Evolutionary conservation across 192 early-diverging fungal genomes (phyloP).

Genomic region (Linnemannia exigua): DNA sequence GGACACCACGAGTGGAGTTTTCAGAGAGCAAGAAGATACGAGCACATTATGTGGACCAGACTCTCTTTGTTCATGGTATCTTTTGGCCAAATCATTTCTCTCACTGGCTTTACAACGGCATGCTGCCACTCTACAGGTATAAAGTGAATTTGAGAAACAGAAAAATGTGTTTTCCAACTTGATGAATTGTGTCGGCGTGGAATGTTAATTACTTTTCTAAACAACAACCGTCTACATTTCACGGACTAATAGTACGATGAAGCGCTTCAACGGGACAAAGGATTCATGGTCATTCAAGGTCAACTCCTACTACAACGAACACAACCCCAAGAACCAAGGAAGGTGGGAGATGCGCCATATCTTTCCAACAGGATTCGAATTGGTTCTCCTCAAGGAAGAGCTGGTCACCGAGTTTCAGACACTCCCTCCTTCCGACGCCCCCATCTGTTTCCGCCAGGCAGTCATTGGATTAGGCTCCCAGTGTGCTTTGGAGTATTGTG

Average conservation of each 20-base stretch:
- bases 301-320: not conserved
- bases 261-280: slow-evolving; percentile 8
- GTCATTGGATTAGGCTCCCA: slow-evolving; percentile 32
- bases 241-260: not conserved
- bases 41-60: slow-evolving; percentile 50
- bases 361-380: slow-evolving; percentile 17
- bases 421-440: slow-evolving; percentile 13
- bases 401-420: slow-evolving; percentile 21
- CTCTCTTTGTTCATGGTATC: slow-evolving; percentile 55
- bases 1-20: slow-evolving; percentile 12
- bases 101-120: slow-evolving; percentile 58
- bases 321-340: not conserved
- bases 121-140: slow-evolving; percentile 56
- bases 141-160: not conserved
- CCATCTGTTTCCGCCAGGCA: slow-evolving; percentile 31
- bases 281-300: not conserved
- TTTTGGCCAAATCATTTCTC: slow-evolving; percentile 58
- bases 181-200: not conserved
- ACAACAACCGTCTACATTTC: not conserved
- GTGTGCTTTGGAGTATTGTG: slow-evolving; percentile 23
- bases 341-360: slow-evolving; percentile 20
- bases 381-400: slow-evolving; percentile 2
- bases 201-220: not conserved
- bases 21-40: not conserved
- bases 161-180: no score